Percentiles rank a stretch among this genome's conserved stretches.
phyloP scores from a whole-genome alignment of 176 grass and related monocot genomes.

The Oryza officinalis region DNA sequence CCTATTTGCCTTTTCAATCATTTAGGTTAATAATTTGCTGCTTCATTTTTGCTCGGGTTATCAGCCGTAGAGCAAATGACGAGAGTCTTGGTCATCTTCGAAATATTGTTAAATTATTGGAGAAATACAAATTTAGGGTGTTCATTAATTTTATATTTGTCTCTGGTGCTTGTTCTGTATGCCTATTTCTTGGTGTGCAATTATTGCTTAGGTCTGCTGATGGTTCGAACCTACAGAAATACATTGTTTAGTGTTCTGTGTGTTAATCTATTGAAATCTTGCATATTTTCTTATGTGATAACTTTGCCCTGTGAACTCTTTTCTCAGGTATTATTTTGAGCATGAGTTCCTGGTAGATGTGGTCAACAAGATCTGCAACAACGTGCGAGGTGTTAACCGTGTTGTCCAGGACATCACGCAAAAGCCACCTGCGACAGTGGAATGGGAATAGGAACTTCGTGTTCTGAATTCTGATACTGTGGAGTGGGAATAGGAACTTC shows the following conservation, averaged over 20 bases:
- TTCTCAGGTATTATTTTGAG: conserved; percentile 76
- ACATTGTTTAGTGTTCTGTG: neutral
- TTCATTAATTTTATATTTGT: neutral
- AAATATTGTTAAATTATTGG: neutral
- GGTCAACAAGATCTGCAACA: conserved; percentile 84
- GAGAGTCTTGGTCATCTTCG: neutral
- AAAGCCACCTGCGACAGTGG: conserved; percentile 86
- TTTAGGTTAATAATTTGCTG: neutral
- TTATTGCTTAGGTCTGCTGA: neutral
- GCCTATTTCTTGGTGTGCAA: neutral
- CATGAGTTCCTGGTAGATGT: conserved; percentile 70
- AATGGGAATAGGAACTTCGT: conserved; percentile 64
- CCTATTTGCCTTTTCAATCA: neutral
- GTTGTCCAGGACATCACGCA: conserved; percentile 79
- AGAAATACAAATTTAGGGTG: neutral
- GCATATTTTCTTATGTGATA: neutral
- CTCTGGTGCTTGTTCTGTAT: neutral
- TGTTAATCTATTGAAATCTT: neutral
- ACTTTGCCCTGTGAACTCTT: neutral
- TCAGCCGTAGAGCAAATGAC: too few relatives aligned
- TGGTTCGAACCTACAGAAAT: neutral
- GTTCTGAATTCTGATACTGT: neutral
- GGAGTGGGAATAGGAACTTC: neutral
- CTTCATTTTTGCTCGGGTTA: too few relatives aligned
- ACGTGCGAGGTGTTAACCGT: conserved; percentile 72